Base-by-base conservation (phyloP, 345 rosid species). In the Syzygium jambos region DNA sequence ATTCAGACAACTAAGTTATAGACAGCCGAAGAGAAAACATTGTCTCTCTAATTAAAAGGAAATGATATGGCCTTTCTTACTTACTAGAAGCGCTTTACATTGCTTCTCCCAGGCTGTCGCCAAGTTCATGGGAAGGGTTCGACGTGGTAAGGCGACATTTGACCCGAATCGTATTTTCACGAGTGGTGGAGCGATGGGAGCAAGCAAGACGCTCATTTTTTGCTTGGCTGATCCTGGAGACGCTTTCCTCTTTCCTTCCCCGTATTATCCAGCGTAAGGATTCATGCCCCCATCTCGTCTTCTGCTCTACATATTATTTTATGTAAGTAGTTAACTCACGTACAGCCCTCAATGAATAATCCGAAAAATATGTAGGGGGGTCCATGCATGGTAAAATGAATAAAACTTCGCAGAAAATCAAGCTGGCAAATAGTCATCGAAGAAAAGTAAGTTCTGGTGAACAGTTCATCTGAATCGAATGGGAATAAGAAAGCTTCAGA, bases 131-230 rank as follows among this genome's bases (percentile, higher is more conserved):
- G 94, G 91, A 34, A 95, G 87, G 87, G 93, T 90, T 27, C 90
- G 97, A 93, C 94, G 95, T 7, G 92, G 89, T 12, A 91, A 90
- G 86, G 95, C 88, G 25, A 90, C 53, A 68, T 96, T 95, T 85
- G 96, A 97, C 80, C 95, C 97, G 0, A 92, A 93, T 22, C 92
- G 96, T 27, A 63, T 95, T 23, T 97, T 95, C 17, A 94, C 95
- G 99, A 89, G 65, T 85, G 30, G 27, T 59, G 65, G 65, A 4
- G 92, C 59, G 98, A 98, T 15, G 97, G 96, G 85, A 41, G 43
- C 7, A 12, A 84, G 85, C 85, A 14, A 84, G 52, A 59, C 53
- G 56, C 68, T 87, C 82, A 90, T 88, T 78, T 86, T 84, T 49
- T 84, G 89, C 59, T 73, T 87, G 46, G 46, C 46, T 43, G 7